Percentiles rank a stretch among this genome's conserved stretches.
These are phyloP conservation scores for Guillardia theta DNA, from an alignment of 78 protist species.

Conservation along the genomic window DNA sequence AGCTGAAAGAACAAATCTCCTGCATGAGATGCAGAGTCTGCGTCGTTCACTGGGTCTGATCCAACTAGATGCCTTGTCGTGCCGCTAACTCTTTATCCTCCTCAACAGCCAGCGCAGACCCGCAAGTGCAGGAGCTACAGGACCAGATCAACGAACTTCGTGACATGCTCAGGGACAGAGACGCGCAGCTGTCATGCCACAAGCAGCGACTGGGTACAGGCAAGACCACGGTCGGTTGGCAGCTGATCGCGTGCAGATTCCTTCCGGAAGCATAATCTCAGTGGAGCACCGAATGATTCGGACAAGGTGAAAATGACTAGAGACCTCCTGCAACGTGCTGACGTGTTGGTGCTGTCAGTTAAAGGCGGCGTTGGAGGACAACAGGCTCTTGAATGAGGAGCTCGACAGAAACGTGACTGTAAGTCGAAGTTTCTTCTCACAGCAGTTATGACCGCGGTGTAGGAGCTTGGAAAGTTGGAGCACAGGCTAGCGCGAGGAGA, in stretches of 20 bases:
- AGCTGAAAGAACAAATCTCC: neutral
- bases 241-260: too few relatives aligned
- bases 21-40: neutral
- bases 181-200: neutral
- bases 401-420: neutral
- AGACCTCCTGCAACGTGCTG: neutral
- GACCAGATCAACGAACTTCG: neutral
- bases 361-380: neutral
- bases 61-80: neutral
- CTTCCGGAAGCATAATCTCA: too few relatives aligned
- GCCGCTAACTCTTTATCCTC: neutral
- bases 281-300: too few relatives aligned
- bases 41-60: neutral
- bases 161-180: neutral
- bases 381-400: neutral
- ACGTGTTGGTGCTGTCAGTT: neutral
- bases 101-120: neutral
- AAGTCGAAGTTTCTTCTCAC: too few relatives aligned
- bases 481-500: neutral
- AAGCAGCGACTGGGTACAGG: neutral
- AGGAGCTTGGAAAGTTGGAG: neutral
- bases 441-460: too few relatives aligned
- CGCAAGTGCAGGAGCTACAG: neutral
- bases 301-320: neutral
- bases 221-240: too few relatives aligned